A percentile compares a stretch with the other conserved stretches of the same genome.
Conservation (phyloP, 768 basidiomycete genomes). For the Suillus subaureus region DNA sequence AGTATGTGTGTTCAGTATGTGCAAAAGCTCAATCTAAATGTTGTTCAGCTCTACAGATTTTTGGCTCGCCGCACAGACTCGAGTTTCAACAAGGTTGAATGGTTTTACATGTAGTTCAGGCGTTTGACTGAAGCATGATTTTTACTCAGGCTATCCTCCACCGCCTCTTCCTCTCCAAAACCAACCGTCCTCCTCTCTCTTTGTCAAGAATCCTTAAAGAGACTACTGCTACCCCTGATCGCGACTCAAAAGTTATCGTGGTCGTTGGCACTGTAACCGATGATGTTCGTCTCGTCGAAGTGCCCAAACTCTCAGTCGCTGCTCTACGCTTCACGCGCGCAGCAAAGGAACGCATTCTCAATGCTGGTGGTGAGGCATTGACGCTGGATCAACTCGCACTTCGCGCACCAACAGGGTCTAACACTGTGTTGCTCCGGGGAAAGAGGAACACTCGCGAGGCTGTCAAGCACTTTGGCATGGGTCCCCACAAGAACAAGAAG, state of each 20-base stretch:
- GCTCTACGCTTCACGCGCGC: constrained; percentile 93
- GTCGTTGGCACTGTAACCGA: constrained; percentile 93
- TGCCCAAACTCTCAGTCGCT: constrained; percentile 92
- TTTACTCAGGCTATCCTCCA: constrained; percentile 80
- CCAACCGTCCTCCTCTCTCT: constrained; percentile 96
- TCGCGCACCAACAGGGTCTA: constrained; percentile 91
- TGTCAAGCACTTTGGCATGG: constrained; percentile 98
- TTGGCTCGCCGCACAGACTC: constrained; percentile 96
- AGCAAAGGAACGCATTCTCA: constrained; percentile 93
- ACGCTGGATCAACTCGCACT: constrained; percentile 97
- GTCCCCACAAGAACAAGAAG: constrained; percentile 98
- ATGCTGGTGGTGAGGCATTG: constrained; percentile 91
- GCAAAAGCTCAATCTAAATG: constrained; percentile 13
- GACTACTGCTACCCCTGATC: constrained; percentile 65
- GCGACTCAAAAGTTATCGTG: constrained; percentile 83
- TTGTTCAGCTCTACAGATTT: constrained; percentile 91
- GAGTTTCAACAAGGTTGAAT: constrained; percentile 86
- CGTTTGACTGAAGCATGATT: constrained; percentile 22
- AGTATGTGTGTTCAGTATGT: constrained; percentile 47
- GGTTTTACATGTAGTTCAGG: constrained; percentile 11
- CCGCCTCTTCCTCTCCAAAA: constrained; percentile 95
- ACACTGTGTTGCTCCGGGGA: constrained; percentile 93
- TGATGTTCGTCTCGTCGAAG: constrained; percentile 81
- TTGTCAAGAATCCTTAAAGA: constrained; percentile 91
- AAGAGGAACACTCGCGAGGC: constrained; percentile 93